phyloP scores from a whole-genome alignment of 202 grass and related monocot genomes.

The Zoysia matrella region DNA sequence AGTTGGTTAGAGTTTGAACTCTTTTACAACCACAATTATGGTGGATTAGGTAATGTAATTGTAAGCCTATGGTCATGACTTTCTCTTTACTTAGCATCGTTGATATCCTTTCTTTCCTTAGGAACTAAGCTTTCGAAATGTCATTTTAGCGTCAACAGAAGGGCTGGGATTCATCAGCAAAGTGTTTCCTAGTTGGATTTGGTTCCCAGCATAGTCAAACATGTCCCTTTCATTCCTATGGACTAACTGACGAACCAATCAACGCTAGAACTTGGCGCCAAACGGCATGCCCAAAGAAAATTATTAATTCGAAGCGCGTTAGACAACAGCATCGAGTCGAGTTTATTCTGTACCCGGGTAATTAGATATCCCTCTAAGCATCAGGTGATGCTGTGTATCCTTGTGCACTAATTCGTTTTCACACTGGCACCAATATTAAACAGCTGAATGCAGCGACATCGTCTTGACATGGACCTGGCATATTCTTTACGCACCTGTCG shows the following conservation, averaged over 20 bases:
- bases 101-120: slow-evolving; percentile 38
- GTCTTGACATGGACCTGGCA: slow-evolving; percentile 1
- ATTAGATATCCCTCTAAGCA: neutral
- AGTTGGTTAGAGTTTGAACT: neutral
- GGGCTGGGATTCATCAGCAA: slow-evolving; percentile 22
- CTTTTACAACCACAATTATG: neutral
- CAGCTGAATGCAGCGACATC: neutral
- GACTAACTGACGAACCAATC: slow-evolving; percentile 5
- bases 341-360: neutral
- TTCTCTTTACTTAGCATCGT: slow-evolving; percentile 29
- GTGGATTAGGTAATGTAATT: neutral
- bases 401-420: slow-evolving; percentile 7
- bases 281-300: slow-evolving; percentile 12
- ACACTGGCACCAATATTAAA: slow-evolving; percentile 4
- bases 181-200: slow-evolving; percentile 25
- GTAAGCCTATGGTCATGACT: neutral
- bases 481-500: neutral
- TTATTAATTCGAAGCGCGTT: slow-evolving; percentile 18
- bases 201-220: neutral
- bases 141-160: slow-evolving; percentile 8
- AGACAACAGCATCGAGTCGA: neutral
- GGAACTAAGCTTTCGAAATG: slow-evolving; percentile 16
- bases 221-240: slow-evolving; percentile 32
- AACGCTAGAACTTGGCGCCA: neutral
- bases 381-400: neutral